Base-by-base conservation (phyloP, 768 basidiomycete genomes). In the Lactarius sp. region DNA sequence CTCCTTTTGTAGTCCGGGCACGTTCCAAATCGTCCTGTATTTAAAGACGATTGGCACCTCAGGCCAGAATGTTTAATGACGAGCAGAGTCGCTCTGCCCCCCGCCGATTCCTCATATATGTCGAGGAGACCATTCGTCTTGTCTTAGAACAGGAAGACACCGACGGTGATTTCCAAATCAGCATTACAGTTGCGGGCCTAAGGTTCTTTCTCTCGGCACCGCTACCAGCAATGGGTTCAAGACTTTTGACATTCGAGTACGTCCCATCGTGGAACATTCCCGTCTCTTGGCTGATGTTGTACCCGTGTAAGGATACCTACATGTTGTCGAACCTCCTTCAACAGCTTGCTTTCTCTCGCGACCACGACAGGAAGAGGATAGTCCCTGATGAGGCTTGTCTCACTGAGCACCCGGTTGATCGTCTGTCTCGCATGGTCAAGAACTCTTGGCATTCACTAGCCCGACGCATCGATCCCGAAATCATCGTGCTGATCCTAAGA, bases 281-380 rank as follows among this genome's bases (percentile, higher is more conserved):
- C 22, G 60, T 49, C 18, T 59, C 20, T 62, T 61, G 27, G 27
- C 62, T 68, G 57, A 66, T 34, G 41, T 33, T 6, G 1, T 56
- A 53, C 31, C 66, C 13, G 64, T 58, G 70, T 16, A 71, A 95
- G 89, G 96, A 96, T 46, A 98, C 90, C 18, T 99, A 98, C 76
- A 98, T 98, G 96, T 81, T 99, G 52, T 98, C 96, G 13, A 98
- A 98, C 75, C 84, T 99, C 33, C 81, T 99, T n/a, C 96, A 99
- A 79, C 97, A 99, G 73, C 87, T 99, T 53, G 96, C 96, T 3
- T 85, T 98, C 20, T 96, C 97, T 6, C 86, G 93, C 9, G 96
- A 98, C 72, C 94, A 96, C 75, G 88, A 90, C 66, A 82, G 94
- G 61, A 96, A 96, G 76, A 90, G 94, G 8, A 97, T 99, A 72